phyloP scores from a whole-genome alignment of 1,284 basidiomycete species.

The Tremellales sp. region DNA sequence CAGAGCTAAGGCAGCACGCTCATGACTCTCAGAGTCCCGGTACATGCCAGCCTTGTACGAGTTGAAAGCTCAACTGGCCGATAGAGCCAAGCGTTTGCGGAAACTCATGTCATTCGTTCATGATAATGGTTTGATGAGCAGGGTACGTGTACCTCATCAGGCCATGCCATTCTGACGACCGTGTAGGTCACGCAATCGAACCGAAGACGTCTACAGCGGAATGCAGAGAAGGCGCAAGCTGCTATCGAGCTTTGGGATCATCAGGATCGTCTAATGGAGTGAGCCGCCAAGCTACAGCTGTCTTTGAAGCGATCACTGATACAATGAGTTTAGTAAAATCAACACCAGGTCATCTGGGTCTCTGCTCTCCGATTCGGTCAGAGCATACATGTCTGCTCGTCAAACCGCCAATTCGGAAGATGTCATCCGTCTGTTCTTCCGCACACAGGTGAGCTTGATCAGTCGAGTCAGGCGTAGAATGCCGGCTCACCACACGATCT shows the following conservation, averaged over 20 bases:
- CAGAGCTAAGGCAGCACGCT: background rate
- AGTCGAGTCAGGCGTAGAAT: no score
- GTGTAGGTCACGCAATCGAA: constrained; percentile 71
- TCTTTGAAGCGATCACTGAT: no score
- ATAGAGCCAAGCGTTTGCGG: constrained; percentile 68
- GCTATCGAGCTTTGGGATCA: constrained; percentile 77
- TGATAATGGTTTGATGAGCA: constrained; percentile 69
- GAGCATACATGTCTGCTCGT: constrained; percentile 29
- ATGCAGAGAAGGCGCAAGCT: constrained; percentile 84
- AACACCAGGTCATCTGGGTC: constrained; percentile 32
- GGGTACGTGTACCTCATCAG: constrained; percentile 52
- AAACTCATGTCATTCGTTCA: constrained; percentile 85
- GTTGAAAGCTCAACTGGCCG: constrained; percentile 70
- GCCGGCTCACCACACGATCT: background rate
- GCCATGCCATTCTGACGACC: constrained; percentile 6
- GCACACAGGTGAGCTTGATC: constrained; percentile 59
- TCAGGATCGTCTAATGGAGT: constrained; percentile 59
- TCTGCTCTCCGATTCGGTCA: constrained; percentile 49
- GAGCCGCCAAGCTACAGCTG: constrained; percentile 12
- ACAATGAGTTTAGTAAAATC: constrained; percentile 25
- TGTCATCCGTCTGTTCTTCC: constrained; percentile 79
- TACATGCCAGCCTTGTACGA: constrained; percentile 75
- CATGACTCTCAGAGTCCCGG: constrained; percentile 56
- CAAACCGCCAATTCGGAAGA: constrained; percentile 61
- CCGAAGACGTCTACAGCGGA: constrained; percentile 69